Conservation (phyloP, 2,329 filamentous ascomycete genomes). For the Exophiala oligosperma region DNA sequence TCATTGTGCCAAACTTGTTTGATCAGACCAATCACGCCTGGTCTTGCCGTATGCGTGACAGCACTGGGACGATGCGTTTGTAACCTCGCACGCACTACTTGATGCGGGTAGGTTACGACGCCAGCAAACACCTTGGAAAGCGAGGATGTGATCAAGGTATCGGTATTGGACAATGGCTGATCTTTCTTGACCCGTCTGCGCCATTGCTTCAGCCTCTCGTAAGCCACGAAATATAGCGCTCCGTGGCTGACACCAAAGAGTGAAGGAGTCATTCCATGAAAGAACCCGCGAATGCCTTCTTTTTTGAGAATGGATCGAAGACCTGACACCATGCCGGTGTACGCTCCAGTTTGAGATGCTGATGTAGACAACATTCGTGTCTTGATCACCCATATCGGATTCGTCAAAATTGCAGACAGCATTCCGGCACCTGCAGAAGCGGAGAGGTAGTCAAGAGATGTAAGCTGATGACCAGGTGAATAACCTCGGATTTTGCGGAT, state of each 20-base stretch:
- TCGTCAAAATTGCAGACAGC: conserved; percentile 78
- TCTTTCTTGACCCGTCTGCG: conserved; percentile 32
- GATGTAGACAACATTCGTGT: conserved; percentile 94
- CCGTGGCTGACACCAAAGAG: conserved; percentile 87
- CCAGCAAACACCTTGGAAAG: conserved; percentile 84
- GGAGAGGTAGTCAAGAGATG: conserved; percentile 74
- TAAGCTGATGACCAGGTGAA: conserved; percentile 30
- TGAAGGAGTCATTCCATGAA: conserved; percentile 80
- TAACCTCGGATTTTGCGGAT: conserved; percentile 44
- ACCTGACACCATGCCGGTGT: conserved; percentile 74
- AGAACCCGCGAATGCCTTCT: conserved; percentile 80
- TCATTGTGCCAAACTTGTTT: conserved; percentile 75
- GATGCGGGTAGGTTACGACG: conserved; percentile 90
- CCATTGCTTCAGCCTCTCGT: conserved; percentile 67
- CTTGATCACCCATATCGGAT: conserved; percentile 97
- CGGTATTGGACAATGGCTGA: conserved; percentile 63
- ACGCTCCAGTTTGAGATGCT: conserved; percentile 71
- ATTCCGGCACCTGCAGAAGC: conserved; percentile 70
- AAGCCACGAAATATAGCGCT: conserved; percentile 93
- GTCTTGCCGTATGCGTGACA: conserved; percentile 10
- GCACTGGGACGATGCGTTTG: conserved; percentile 71
- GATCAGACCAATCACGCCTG: conserved; percentile 68
- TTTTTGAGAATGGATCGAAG: conserved; percentile 63
- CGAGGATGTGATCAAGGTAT: conserved; percentile 78
- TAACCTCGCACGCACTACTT: conserved; percentile 82